These are phyloP conservation scores for Diaporthe sp. DNA, from an alignment of 2,329 filamentous ascomycete species.

Conservation along the genomic window DNA sequence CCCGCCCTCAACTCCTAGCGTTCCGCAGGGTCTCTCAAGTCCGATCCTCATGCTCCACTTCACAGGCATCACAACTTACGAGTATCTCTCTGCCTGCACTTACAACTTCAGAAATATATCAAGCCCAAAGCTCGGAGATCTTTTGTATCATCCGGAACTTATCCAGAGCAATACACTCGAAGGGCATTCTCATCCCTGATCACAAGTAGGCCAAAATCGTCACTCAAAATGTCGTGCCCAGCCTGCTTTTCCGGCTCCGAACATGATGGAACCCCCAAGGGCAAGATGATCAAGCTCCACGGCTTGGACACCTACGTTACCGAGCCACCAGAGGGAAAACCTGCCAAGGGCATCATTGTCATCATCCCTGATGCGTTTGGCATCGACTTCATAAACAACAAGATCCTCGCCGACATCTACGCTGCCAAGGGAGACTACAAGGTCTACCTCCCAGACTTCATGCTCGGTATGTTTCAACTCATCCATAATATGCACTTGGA, in stretches of 20 bases:
- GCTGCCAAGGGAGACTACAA: conserved; percentile 63
- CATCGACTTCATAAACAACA: conserved; percentile 66
- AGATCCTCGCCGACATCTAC: conserved; percentile 67
- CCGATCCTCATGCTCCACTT: background rate
- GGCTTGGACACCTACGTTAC: conserved; percentile 64
- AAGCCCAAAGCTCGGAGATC: background rate
- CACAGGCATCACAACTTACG: conserved; percentile 2
- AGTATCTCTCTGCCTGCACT: background rate
- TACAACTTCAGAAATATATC: background rate
- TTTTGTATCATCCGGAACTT: background rate
- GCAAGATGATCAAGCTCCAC: conserved; percentile 61
- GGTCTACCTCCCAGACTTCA: conserved; percentile 71
- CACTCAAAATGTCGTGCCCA: conserved; percentile 52
- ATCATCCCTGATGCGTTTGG: conserved; percentile 70
- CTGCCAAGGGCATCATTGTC: conserved; percentile 63
- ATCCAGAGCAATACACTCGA: too few species aligned
- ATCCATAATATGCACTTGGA: background rate
- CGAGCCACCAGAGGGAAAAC: conserved; percentile 50
- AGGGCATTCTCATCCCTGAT: background rate
- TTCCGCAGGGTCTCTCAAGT: background rate
- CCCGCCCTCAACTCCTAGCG: background rate
- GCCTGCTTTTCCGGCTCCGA: conserved; percentile 63
- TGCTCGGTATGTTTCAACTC: conserved; percentile 52
- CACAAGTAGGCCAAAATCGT: too few species aligned
- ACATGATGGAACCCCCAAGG: conserved; percentile 60